Base-by-base conservation (phyloP, 2,329 filamentous ascomycete genomes). In the Colletotrichum sp. region DNA sequence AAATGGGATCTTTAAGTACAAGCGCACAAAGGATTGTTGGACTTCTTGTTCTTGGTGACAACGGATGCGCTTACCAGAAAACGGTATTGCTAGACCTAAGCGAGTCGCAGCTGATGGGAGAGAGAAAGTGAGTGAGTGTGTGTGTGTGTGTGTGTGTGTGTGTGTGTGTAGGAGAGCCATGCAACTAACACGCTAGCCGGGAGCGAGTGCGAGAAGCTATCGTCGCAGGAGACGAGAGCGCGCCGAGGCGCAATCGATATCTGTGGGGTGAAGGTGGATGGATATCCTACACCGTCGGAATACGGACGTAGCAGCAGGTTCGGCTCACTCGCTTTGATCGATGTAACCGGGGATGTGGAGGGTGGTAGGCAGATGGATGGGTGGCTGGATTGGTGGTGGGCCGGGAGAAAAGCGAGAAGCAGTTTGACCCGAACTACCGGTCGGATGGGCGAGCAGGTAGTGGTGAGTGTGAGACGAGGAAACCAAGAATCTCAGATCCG, bases 261-360 rank as follows among this genome's bases (percentile, higher is more conserved):
- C 44, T 52, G 25, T 64, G 34, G 30, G 9, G 13, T 30, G 12
- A 15, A 64, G 32, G 61, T 39, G 32, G 61, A 34, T 22, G n/a
- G 22, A 34, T 64, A 25, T 15, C 5, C 22, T 34, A 64, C 25
- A 65, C 27, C 64, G 71, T 52, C 32, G 64, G 48, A 11, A 44
- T 72, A 72, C 71, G 71, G 71, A 61, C 71, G 71, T 72, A 72
- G 22, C 52, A 72, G 71, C 36, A 44, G 65, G 44, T 52, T 52
- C 44, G 44, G 44, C 44, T 13, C 44, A 52, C n/a, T 52, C 11
- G n/a, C 44, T 22, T 63, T 22, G 11, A 15, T 34, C 30, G 59
- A 63, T 32, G 59, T 34, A 6, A 36, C 32, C 11, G 59, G 30
- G 59, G 30, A 36, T 2, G 59, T n/a, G 59, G 30, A 36, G 28